These are phyloP conservation scores for Pichia manshurica DNA, from an alignment of 805 yeast genomes.

Conservation along the genomic window DNA sequence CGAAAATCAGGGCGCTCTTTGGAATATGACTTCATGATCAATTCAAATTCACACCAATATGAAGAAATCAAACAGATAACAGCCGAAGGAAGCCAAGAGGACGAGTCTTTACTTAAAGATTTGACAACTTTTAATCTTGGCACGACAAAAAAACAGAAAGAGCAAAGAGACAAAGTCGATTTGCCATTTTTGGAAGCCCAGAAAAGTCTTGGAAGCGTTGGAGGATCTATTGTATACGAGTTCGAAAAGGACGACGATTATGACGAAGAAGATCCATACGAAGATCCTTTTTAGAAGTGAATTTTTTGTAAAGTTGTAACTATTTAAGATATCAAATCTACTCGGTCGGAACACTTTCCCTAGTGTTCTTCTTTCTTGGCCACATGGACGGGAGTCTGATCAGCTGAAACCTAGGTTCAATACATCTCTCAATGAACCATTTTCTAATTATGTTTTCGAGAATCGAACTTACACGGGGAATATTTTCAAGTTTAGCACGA, in stretches of 20 bases:
- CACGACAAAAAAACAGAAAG: constrained; percentile 67
- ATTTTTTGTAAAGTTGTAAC: not conserved
- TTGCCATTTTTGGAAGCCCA: constrained; percentile 92
- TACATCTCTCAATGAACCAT: constrained; percentile 91
- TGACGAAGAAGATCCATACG: constrained; percentile 97
- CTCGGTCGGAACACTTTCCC: constrained; percentile 28
- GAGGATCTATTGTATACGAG: constrained; percentile 94
- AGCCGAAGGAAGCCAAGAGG: constrained; percentile 18
- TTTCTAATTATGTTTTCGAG: constrained; percentile 76
- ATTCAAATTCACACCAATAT: constrained; percentile 40
- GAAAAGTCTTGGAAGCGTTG: constrained; percentile 53
- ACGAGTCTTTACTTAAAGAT: constrained; percentile 51
- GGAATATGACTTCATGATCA: constrained; percentile 47
- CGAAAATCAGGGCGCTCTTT: constrained; percentile 82
- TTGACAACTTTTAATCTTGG: constrained; percentile 84
- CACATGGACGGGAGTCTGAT: constrained; percentile 80
- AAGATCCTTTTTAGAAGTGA: constrained; percentile 55
- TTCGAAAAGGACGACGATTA: constrained; percentile 96
- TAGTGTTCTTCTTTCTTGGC: constrained; percentile 62
- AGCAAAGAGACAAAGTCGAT: constrained; percentile 79
- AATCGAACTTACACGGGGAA: constrained; percentile 83
- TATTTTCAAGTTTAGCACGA: constrained; percentile 82
- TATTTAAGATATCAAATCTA: not conserved
- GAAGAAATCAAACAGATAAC: constrained; percentile 17
- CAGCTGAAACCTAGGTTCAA: constrained; percentile 88